phyloP scores from a whole-genome alignment of 129 eudicot species.

The Pittosporum tobira region DNA sequence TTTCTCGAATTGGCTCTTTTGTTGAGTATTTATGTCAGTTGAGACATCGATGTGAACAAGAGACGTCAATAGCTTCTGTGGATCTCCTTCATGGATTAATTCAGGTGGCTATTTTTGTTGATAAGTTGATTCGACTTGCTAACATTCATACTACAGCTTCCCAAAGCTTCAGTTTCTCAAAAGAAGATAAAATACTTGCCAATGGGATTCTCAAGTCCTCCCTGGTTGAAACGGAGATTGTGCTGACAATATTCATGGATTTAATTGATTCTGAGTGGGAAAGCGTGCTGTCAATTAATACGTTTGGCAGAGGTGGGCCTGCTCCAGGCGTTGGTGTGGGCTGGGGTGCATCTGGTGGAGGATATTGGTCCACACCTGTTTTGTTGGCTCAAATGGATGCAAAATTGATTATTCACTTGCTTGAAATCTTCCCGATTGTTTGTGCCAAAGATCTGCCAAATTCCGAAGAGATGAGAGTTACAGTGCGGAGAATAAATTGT shows the following conservation, averaged over 20 bases:
- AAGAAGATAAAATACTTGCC: slow-evolving; percentile 51
- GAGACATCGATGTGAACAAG: slow-evolving; percentile 44
- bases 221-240: slow-evolving; percentile 29
- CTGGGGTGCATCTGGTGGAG: slow-evolving; percentile 90
- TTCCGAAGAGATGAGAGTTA: slow-evolving; percentile 28
- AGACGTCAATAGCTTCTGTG: slow-evolving; percentile 56
- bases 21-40: slow-evolving; percentile 37
- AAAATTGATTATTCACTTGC: slow-evolving; percentile 43
- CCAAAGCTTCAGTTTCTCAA: slow-evolving; percentile 10
- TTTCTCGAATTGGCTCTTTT: slow-evolving; percentile 25
- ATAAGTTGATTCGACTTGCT: slow-evolving; percentile 50
- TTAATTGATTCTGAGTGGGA: slow-evolving; percentile 39
- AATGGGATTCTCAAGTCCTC: slow-evolving; percentile 48
- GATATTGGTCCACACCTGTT: slow-evolving; percentile 67
- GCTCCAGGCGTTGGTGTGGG: slow-evolving; percentile 97
- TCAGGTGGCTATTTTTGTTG: slow-evolving; percentile 34
- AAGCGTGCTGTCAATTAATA: slow-evolving; percentile 41
- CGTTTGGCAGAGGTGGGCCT: slow-evolving; percentile 91
- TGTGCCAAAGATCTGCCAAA: slow-evolving; percentile 20
- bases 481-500: slow-evolving; percentile 45
- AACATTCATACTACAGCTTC: slow-evolving; percentile 16
- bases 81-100: slow-evolving; percentile 63
- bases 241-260: slow-evolving; percentile 40
- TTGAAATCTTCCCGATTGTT: slow-evolving; percentile 27
- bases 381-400: slow-evolving; percentile 76